Percentiles rank a stretch among this genome's conserved stretches.
These are phyloP conservation scores for Penicillium sp. DNA, from an alignment of 2,329 filamentous ascomycete species.

Conservation along the genomic window DNA sequence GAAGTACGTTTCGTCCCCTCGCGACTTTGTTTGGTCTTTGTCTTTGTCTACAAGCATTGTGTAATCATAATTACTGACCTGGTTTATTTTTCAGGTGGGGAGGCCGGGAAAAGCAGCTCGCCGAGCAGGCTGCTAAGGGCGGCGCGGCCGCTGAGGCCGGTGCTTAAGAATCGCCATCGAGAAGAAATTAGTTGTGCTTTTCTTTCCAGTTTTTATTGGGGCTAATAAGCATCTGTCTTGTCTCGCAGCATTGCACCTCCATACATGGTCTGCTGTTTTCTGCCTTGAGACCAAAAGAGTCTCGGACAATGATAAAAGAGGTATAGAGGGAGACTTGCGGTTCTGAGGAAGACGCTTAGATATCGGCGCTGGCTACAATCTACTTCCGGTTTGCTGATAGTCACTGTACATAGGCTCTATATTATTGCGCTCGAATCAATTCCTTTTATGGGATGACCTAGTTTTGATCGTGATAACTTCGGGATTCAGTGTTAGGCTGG, in stretches of 20 bases:
- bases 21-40: not conserved
- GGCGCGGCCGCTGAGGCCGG: slow-evolving; percentile 28
- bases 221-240: slow-evolving; percentile 9
- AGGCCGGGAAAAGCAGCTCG: slow-evolving; percentile 41
- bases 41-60: not conserved
- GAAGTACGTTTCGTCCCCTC: slow-evolving; percentile 42
- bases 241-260: slow-evolving; percentile 15
- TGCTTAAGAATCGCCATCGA: slow-evolving; percentile 19
- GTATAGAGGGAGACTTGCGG: slow-evolving; percentile 12
- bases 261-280: slow-evolving; percentile 1
- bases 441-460: not conserved
- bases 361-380: not conserved
- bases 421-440: slow-evolving; percentile 14
- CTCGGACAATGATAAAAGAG: slow-evolving; percentile 1
- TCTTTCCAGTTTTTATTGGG: slow-evolving; percentile 9
- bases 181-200: slow-evolving; percentile 6
- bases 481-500: not conserved
- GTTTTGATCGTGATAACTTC: not conserved
- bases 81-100: slow-evolving; percentile 35
- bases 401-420: slow-evolving; percentile 23
- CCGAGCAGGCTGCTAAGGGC: slow-evolving; percentile 34
- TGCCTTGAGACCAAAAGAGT: slow-evolving; percentile 1
- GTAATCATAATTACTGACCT: slow-evolving; percentile 8
- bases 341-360: slow-evolving; percentile 6
- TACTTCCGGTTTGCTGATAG: slow-evolving; percentile 3